Percentiles rank a stretch among this genome's conserved stretches.
These are phyloP conservation scores for Pythium pyrilobum DNA, from an alignment of 352 stramenopile species.

Conservation along the genomic window DNA sequence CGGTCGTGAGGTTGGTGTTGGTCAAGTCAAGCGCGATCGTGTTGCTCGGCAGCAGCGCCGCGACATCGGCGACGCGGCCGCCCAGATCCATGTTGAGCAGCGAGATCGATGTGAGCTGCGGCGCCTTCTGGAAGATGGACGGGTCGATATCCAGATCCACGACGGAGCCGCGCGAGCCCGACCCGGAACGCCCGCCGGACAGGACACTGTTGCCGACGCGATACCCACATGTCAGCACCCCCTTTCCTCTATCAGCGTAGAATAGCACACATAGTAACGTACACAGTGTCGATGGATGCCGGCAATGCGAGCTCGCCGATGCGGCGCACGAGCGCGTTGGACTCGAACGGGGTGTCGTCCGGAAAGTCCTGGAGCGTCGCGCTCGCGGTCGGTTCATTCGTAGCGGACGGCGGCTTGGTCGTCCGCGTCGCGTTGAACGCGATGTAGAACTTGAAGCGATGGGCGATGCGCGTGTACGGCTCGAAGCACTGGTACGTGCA, in stretches of 20 bases:
- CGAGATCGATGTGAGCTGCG: neutral
- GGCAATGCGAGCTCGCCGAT: conserved; percentile 3
- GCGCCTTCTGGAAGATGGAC: neutral
- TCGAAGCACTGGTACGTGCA: conserved; percentile 8
- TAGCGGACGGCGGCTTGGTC: neutral
- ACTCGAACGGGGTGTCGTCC: conserved; percentile 2
- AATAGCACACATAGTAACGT: neutral
- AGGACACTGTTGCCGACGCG: neutral
- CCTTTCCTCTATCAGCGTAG: no score
- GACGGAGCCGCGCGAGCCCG: neutral
- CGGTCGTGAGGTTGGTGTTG: conserved; percentile 8
- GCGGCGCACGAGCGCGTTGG: conserved; percentile 5
- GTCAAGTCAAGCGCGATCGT: neutral
- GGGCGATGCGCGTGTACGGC: neutral
- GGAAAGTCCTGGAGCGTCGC: neutral
- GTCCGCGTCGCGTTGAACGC: neutral
- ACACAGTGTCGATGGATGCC: conserved; percentile 1
- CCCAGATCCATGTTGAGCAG: conserved; percentile 12
- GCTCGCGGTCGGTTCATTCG: no score
- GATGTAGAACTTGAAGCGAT: conserved; percentile 13
- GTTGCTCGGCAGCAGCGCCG: neutral
- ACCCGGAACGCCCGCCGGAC: neutral
- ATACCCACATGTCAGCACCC: neutral
- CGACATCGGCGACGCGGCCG: neutral
- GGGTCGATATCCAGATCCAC: conserved; percentile 6